Evolutionary conservation across 31 red algal species (phyloP), one percentile per base, ranked within the genome.

Genomic region (Endocladia muricata): DNA sequence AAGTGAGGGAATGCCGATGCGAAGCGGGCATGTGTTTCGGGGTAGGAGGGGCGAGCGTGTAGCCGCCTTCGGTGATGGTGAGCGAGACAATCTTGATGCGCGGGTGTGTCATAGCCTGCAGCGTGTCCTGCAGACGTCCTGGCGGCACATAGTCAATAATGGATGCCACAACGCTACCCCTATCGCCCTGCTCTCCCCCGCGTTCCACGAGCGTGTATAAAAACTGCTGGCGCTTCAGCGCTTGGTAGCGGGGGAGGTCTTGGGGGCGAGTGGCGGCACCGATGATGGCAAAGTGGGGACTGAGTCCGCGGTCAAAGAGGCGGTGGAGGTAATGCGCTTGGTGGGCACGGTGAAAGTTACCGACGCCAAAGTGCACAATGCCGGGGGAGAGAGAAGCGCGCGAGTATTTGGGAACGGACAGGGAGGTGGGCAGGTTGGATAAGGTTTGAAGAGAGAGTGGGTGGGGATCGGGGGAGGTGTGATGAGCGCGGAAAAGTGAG

Each of bases 311-410:
- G 9, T 52, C 25, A 55, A 74, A 73, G 34, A 90, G 69, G 9
- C 57, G 29, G 55, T 90, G 68, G 28, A 76, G 41, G 57, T 82
- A 90, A 48, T 35, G 32, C 35, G 42, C 86, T 38, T 75, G 67
- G 37, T 90, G 86, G 19, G 86, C 86, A n/a, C 86, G 86, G 37
- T 66, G 65, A 73, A 90, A 90, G 57, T 76, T 76, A 37, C 86
- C 86, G 6, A 82, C 58, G 28, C 86, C 86, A 9, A 90, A 33
- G 62, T 90, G 86, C n/a, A 90, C 58, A 4, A 90, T 80, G 37
- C 65, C 73, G 54, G 84, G 74, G 22, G 62, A 41, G 23, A 79
- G 37, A 73, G 54, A 15, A 41, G 11, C 41, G 38, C 61, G 81
- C 23, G 54, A 21, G 69, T 85, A 85, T 6, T 35, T 4, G 38